These are phyloP conservation scores for Gossypium turneri DNA, from an alignment of 345 rosid species.

Conservation along the genomic window DNA sequence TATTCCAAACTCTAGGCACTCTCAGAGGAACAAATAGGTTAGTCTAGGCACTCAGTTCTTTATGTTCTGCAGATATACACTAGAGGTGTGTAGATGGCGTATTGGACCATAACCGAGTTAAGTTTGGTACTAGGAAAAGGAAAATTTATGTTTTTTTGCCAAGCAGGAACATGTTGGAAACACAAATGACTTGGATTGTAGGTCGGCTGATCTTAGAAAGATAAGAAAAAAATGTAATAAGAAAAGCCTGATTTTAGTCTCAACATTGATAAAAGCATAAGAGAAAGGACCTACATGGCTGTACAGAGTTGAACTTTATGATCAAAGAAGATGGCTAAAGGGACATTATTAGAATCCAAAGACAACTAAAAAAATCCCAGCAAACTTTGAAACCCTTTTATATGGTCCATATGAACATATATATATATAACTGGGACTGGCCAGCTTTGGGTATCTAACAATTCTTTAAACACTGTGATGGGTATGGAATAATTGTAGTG, in stretches of 20 bases:
- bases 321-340: conserved; percentile 10
- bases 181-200: conserved; percentile 10
- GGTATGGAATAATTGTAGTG: conserved; percentile 20
- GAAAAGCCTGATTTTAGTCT: conserved; percentile 3
- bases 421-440: not conserved
- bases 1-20: not conserved
- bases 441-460: not conserved
- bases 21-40: conserved; percentile 2
- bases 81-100: not conserved
- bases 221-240: not conserved
- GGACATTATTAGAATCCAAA: conserved; percentile 23
- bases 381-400: conserved; percentile 1
- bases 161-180: conserved; percentile 5
- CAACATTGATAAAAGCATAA: conserved; percentile 7
- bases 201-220: conserved; percentile 7
- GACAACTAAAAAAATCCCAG: conserved; percentile 7
- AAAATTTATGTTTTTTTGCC: too few species aligned
- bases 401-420: conserved; percentile 4
- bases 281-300: conserved; percentile 9
- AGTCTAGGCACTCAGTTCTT: conserved; percentile 13
- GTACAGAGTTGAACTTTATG: conserved; percentile 1
- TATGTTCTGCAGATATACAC: not conserved
- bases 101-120: too few species aligned
- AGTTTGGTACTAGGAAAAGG: too few species aligned
- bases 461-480: conserved; percentile 14